Percentiles rank a stretch among this genome's conserved stretches.
Conservation (phyloP, 352 stramenopile species). For the Globisporangium radiosum region DNA sequence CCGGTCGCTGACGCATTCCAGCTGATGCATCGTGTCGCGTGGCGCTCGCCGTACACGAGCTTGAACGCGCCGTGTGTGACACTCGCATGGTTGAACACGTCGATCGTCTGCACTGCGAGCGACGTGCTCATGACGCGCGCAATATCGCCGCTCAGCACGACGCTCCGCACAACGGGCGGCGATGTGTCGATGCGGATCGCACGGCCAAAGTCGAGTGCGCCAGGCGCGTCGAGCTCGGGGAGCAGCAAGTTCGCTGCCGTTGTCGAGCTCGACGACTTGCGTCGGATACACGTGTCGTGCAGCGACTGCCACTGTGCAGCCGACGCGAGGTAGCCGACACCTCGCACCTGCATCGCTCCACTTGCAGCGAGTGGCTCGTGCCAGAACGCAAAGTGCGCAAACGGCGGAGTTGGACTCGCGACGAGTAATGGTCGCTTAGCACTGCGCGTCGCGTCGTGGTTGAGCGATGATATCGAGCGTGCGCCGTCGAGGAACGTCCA, state of each 20-base stretch:
- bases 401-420: constrained; percentile 3
- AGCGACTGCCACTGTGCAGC: constrained; percentile 44
- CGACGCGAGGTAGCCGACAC: constrained; percentile 14
- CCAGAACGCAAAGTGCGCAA: constrained; percentile 28
- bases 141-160: constrained; percentile 32
- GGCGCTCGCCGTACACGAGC: constrained; percentile 32
- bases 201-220: constrained; percentile 45
- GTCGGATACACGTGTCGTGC: constrained; percentile 38
- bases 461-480: constrained; percentile 26
- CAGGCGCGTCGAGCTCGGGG: constrained; percentile 34
- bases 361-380: constrained; percentile 31
- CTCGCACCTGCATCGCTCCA: constrained; percentile 27
- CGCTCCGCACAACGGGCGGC: constrained; percentile 22
- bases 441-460: constrained; percentile 26
- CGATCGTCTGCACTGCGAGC: constrained; percentile 42
- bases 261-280: constrained; percentile 22
- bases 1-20: constrained; percentile 43
- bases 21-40: constrained; percentile 35
- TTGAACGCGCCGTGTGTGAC: constrained; percentile 47
- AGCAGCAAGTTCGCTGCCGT: constrained; percentile 40
- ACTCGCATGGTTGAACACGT: constrained; percentile 44
- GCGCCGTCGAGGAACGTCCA: constrained; percentile 47
- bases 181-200: constrained; percentile 52
- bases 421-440: constrained; percentile 24
- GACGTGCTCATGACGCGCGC: constrained; percentile 24